Percentiles rank a stretch among this genome's conserved stretches.
Evolutionary conservation across 108 stramenopile species (phyloP).

Genomic region (Fistulifera solaris): DNA sequence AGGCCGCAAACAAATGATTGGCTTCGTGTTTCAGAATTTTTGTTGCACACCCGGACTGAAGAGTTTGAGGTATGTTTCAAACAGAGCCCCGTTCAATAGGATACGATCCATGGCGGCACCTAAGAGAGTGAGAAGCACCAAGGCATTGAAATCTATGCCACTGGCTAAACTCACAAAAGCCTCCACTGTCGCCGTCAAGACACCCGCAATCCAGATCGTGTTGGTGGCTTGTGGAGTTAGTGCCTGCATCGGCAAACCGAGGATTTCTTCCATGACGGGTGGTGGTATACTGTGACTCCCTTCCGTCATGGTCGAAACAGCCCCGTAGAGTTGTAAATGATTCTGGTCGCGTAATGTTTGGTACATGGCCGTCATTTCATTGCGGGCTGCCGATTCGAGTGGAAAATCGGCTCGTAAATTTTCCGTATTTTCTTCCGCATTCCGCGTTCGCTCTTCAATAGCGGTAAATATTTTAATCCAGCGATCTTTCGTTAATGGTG

Average conservation of each 20-base stretch:
- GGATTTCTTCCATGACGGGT: conserved; percentile 53
- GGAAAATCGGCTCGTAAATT: conserved; percentile 34
- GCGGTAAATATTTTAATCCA: conserved; percentile 44
- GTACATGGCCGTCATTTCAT: conserved; percentile 76
- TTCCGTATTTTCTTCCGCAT: conserved; percentile 48
- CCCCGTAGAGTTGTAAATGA: conserved; percentile 51
- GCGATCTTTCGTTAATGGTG: conserved; percentile 15
- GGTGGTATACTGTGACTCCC: conserved; percentile 67
- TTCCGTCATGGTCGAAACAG: conserved; percentile 34
- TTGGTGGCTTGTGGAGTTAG: conserved; percentile 75
- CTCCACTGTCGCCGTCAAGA: conserved; percentile 44
- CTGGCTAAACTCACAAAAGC: conserved; percentile 29
- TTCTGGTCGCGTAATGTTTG: conserved; percentile 33
- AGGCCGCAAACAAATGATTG: conserved; percentile 88
- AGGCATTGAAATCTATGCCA: conserved; percentile 49
- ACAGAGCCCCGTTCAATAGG: conserved; percentile 66
- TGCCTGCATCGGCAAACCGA: conserved; percentile 53
- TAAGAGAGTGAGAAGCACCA: conserved; percentile 50
- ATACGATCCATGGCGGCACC: conserved; percentile 48
- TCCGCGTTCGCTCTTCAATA: conserved; percentile 57
- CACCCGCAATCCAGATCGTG: conserved; percentile 54
- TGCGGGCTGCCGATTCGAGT: conserved; percentile 37
- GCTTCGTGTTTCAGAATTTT: conserved; percentile 84
- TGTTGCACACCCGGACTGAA: conserved; percentile 50
- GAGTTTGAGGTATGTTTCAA: conserved; percentile 52